Evolutionary conservation across 2,329 filamentous ascomycete genomes (phyloP).

Genomic region (Thelonectria blattea): DNA sequence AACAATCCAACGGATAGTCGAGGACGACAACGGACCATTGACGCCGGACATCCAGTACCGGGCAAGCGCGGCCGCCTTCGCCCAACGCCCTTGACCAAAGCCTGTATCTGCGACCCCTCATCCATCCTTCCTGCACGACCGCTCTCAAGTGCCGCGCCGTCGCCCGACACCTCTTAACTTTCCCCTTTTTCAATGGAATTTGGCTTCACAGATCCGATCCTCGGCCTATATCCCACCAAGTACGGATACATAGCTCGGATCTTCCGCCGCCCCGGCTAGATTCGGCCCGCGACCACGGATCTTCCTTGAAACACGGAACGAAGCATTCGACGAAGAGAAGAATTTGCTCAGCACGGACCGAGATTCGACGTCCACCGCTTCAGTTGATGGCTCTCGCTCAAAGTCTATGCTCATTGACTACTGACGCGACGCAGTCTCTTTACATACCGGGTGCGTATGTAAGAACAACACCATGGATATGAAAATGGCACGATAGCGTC

Average conservation of each 20-base stretch:
- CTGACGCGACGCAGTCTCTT: background rate
- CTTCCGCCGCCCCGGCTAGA: conserved; percentile 27
- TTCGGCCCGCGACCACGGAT: conserved; percentile 35
- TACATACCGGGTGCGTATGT: background rate
- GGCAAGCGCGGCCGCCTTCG: conserved; percentile 2
- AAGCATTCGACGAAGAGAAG: conserved; percentile 5
- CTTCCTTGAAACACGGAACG: conserved; percentile 1
- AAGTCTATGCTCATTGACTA: conserved; percentile 1
- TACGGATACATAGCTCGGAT: background rate
- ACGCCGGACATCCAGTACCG: conserved; percentile 10
- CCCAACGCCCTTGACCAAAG: conserved; percentile 1
- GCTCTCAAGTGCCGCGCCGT: conserved; percentile 10
- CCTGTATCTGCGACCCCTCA: background rate
- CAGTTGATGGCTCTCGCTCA: background rate
- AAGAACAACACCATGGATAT: conserved; percentile 3
- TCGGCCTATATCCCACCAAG: conserved; percentile 3
- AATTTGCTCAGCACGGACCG: background rate
- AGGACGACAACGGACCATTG: background rate
- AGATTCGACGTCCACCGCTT: background rate
- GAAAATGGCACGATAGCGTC: conserved; percentile 29
- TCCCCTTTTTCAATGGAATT: background rate
- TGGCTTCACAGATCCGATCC: conserved; percentile 3
- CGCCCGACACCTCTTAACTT: conserved; percentile 2
- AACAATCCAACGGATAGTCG: background rate
- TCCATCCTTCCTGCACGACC: background rate